Evolutionary conservation across 2,329 filamentous ascomycete species (phyloP), one percentile per base, ranked within the genome.

Genomic region (Ophiocordyceps camponoti-rufipedis): DNA sequence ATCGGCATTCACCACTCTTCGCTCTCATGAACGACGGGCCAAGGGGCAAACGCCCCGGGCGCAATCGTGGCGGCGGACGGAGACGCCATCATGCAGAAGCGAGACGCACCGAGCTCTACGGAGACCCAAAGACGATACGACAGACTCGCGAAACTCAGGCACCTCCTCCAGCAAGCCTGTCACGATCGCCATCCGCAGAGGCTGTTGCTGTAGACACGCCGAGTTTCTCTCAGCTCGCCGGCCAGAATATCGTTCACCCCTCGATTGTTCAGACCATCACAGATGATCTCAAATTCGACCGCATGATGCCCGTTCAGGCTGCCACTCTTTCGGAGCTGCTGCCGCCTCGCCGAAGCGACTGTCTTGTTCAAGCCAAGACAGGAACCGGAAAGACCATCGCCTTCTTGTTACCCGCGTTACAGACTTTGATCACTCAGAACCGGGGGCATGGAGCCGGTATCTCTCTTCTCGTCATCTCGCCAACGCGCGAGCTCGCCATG

Each of bases 311-410:
- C 12, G 71, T 75, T 2, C 71, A 75, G 58, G 67, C 70, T 14
- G 66, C 70, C 14, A 72, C 70, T 3, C 59, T 75, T 12, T 57
- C 62, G 48, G 62, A 66, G 44, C 63, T 73, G 46, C 62, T 72
- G 11, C 62, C 65, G n/a, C 63, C 64, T 0, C 61, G 60, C 44
- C 60, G 63, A 28, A 58, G 54, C 44, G 71, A 74, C 55, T 66
- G 77, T 48, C 67, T 93, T 48, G 85, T 85, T 7, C 85, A 91
- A 61, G 85, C 85, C 44, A 88, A 83, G 66, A 93, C 85, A 1
- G 85, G 85, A 52, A 93, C 86, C 0, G 85, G 85, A 53, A 93
- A 93, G 65, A 93, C 85, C 0, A 62, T 91, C 46, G 85, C 82
- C 43, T 93, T 93, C 64, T 69, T 93, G 33, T 66, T 91, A 4